Evolutionary conservation across 2,329 filamentous ascomycete genomes (phyloP).

Genomic region (Pseudocercospora cruenta): DNA sequence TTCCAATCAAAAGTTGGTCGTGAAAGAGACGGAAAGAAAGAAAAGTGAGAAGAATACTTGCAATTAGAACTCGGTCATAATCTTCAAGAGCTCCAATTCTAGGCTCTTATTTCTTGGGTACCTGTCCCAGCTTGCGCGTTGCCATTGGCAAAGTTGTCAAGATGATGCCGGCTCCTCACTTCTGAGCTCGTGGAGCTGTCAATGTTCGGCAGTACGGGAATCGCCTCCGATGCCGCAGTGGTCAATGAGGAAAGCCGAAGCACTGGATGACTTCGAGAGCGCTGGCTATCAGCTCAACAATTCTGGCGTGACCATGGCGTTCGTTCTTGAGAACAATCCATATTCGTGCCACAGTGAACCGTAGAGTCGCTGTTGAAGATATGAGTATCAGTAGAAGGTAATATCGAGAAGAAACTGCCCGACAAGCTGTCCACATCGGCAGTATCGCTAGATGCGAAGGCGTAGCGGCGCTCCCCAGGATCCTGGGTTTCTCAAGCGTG

Average conservation of each 20-base stretch:
- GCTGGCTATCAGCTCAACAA: not conserved
- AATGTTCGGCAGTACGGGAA: constrained; percentile 11
- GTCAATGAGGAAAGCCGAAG: constrained; percentile 19
- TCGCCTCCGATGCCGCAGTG: constrained; percentile 9
- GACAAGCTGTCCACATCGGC: too few species aligned
- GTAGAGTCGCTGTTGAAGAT: not conserved
- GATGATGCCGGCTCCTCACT: constrained; percentile 13
- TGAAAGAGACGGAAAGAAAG: not conserved
- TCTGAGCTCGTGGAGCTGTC: constrained; percentile 4
- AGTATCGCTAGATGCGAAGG: too few species aligned
- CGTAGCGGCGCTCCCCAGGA: too few species aligned
- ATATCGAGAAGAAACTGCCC: too few species aligned
- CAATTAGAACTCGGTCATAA: not conserved
- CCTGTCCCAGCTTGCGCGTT: constrained; percentile 8
- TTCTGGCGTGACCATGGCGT: not conserved
- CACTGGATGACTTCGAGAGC: not conserved
- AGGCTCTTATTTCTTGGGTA: not conserved
- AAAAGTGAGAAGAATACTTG: constrained; percentile 2
- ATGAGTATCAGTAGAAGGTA: not conserved
- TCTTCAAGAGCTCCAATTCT: not conserved
- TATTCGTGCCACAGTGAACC: not conserved
- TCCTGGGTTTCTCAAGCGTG: too few species aligned
- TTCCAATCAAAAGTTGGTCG: constrained; percentile 4
- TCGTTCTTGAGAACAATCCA: too few species aligned
- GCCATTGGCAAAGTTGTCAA: constrained; percentile 4